Base-by-base conservation (phyloP, 2,329 filamentous ascomycete species). In the Chrysoporthe cubensis region DNA sequence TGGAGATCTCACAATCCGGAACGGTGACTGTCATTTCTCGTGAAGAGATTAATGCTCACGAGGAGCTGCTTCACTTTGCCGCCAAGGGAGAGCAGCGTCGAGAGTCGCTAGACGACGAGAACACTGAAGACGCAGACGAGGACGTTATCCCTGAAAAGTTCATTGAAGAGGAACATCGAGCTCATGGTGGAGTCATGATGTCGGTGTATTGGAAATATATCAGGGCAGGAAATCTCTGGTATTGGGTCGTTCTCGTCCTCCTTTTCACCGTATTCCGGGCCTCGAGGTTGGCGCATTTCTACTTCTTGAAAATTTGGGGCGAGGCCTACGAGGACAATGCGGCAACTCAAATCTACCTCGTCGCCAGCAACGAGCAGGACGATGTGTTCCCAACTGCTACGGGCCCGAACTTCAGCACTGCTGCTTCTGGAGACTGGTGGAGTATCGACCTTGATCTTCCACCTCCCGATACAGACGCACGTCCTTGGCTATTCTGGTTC, bases 241-340 rank as follows among this genome's bases (percentile, higher is more conserved):
- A 90, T 82, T 97, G 94, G 94, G 76, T 80, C 3, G 73, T 88
- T 1, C 83, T 94, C 2, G 81, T 95, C 3, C 44, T 87, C 1
- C 80, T 89, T 14, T 87, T 94, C 68, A 77, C 85, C 6, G 52
- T 89, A 0, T 92, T 88, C 73, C 88, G 94, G 7, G 74, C 88
- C 14, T 80, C 87, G 21, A 86, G 89, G 48, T 82, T 96, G 50
- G 84, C 84, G 1, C 87, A 93, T 73, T 89, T 87, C 1, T 95
- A 93, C 86, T 94, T 96, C 57, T 83, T 97, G 65, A 96, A 97
- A 76, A 85, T 90, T 37, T 97, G 94, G 93, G 92, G 92, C 42
- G 92, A 96, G 75, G 88, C 88, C 7, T 95, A 94, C 76, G 80
- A 82, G 8, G 77, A 75, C 70, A 14, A n/a, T 59, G 43, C 34